These are phyloP conservation scores for Paramecium pentaurelia DNA, from an alignment of 73 alveolate genomes.

Conservation along the genomic window DNA sequence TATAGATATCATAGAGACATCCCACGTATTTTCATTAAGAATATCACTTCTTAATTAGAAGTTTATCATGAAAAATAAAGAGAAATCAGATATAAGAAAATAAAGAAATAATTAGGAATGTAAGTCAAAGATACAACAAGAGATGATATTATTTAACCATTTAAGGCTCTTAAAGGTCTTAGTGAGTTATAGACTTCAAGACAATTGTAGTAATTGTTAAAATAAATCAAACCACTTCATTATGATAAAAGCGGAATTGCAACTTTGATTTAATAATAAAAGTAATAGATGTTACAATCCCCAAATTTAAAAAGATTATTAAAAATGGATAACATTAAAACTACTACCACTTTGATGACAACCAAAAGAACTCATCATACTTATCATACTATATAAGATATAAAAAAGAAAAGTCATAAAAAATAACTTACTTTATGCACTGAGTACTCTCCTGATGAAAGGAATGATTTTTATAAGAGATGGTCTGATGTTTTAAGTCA, in stretches of 20 bases:
- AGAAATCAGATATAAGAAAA: neutral
- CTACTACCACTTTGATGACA: neutral
- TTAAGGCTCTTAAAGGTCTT: slow-evolving; percentile 19
- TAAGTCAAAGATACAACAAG: neutral
- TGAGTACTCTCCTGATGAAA: neutral
- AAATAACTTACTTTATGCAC: neutral
- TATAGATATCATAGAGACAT: slow-evolving; percentile 30
- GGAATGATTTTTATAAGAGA: neutral
- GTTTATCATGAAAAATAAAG: neutral
- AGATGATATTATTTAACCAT: neutral
- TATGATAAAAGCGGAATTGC: slow-evolving; percentile 5
- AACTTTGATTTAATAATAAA: neutral
- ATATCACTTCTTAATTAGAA: neutral
- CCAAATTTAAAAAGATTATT: neutral
- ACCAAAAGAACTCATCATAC: neutral
- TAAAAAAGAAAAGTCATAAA: neutral
- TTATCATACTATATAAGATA: neutral
- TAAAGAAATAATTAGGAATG: slow-evolving; percentile 20
- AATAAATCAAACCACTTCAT: neutral
- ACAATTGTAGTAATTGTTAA: neutral
- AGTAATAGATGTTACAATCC: neutral
- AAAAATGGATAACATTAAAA: neutral
- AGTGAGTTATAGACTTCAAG: neutral
- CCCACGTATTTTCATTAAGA: neutral
- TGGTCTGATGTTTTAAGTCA: slow-evolving; percentile 39